phyloP scores from a whole-genome alignment of 768 basidiomycete species.

The Filobasidium wieringae region DNA sequence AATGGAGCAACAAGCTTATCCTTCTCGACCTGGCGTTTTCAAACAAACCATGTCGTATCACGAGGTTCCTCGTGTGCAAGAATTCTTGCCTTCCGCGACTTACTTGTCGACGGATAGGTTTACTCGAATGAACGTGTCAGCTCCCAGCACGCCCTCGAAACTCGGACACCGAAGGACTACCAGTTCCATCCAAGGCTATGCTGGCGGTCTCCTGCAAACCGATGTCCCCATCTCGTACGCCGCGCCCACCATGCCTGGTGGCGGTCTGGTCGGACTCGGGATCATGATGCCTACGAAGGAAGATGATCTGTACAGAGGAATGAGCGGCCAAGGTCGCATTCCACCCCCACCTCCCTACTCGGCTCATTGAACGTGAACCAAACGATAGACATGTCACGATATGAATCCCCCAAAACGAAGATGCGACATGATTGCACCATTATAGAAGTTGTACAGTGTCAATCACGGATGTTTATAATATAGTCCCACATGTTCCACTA shows the following conservation, averaged over 20 bases:
- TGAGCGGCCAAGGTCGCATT: no score
- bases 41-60: neutral
- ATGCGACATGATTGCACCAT: no score
- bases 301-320: constrained; percentile 28
- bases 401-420: no score
- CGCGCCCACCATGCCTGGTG: neutral
- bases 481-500: no score
- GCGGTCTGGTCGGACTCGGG: neutral
- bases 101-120: neutral
- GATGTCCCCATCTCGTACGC: neutral
- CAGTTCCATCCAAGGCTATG: neutral
- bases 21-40: neutral
- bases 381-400: no score
- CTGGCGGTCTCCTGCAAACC: neutral
- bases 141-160: neutral
- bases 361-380: no score
- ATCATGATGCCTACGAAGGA: constrained; percentile 17
- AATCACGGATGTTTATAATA: no score
- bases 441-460: no score
- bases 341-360: no score
- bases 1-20: neutral
- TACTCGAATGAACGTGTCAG: neutral
- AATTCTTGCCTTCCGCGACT: neutral
- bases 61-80: neutral
- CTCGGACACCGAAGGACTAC: neutral